phyloP scores from a whole-genome alignment of 73 alveolate genomes.

The Paramecium bursaria region DNA sequence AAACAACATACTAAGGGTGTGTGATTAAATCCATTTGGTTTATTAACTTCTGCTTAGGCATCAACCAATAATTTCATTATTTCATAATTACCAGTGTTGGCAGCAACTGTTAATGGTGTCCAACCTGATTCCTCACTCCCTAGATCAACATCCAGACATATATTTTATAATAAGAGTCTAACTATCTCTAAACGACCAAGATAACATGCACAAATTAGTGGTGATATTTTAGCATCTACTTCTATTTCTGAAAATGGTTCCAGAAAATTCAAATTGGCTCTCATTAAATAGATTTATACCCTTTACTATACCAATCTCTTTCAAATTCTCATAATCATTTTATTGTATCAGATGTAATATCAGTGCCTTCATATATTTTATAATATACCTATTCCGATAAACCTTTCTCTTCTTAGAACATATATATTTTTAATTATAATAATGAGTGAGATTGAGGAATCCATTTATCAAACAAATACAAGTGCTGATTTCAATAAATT shows the following conservation, averaged over 20 bases:
- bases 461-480: too few species aligned
- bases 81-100: slow-evolving; percentile 84
- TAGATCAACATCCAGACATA: slow-evolving; percentile 77
- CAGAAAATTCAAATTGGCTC: slow-evolving; percentile 71
- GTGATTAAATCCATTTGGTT: slow-evolving; percentile 68
- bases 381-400: not conserved
- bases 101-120: slow-evolving; percentile 81
- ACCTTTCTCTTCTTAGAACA: too few species aligned
- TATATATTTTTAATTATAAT: too few species aligned
- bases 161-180: slow-evolving; percentile 76
- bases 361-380: not conserved
- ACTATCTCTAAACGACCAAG: slow-evolving; percentile 78
- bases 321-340: slow-evolving; percentile 8
- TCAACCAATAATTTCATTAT: slow-evolving; percentile 75
- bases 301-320: slow-evolving; percentile 3
- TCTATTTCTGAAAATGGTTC: slow-evolving; percentile 78
- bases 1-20: slow-evolving; percentile 80
- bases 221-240: slow-evolving; percentile 80
- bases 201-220: slow-evolving; percentile 80
- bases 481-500: too few species aligned
- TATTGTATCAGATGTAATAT: slow-evolving; percentile 16
- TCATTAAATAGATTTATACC: too few species aligned
- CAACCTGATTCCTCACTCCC: slow-evolving; percentile 77
- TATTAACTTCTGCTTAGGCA: slow-evolving; percentile 83
- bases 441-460: too few species aligned